Percentiles rank a stretch among this genome's conserved stretches.
Conservation (phyloP, 169 alveolate species). For the Plasmodium gallinaceum region DNA sequence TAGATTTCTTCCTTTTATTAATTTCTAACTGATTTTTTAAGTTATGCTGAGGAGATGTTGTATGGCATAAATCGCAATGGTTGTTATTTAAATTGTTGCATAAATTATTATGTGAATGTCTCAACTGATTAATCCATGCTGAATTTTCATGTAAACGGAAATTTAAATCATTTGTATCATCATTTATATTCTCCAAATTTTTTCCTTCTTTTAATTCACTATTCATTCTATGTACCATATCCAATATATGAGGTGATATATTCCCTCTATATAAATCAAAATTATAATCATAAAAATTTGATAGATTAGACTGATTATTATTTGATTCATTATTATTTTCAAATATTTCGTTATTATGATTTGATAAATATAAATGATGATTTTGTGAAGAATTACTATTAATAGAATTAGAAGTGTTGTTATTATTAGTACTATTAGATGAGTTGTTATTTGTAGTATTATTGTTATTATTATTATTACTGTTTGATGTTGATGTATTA, state of each 20-base stretch:
- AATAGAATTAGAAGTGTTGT: not conserved
- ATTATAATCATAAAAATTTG: constrained; percentile 61
- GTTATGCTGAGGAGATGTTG: constrained; percentile 26
- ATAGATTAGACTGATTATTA: constrained; percentile 14
- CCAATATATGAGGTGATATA: constrained; percentile 50
- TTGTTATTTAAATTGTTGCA: constrained; percentile 35
- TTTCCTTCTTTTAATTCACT: constrained; percentile 47
- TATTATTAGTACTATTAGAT: not conserved
- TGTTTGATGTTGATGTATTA: not conserved
- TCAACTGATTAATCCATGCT: constrained; percentile 67
- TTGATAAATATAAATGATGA: constrained; percentile 21
- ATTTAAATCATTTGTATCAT: constrained; percentile 32
- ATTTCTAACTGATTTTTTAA: constrained; percentile 29
- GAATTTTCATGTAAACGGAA: constrained; percentile 35
- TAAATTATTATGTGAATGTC: constrained; percentile 38
- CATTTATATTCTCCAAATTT: constrained; percentile 29
- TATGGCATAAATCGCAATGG: constrained; percentile 50
- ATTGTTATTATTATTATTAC: constrained; percentile 1
- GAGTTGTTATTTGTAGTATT: not conserved
- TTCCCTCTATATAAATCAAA: constrained; percentile 66
- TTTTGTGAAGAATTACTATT: constrained; percentile 13
- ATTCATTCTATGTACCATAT: constrained; percentile 53
- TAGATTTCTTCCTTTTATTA: constrained; percentile 26
- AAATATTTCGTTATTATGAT: constrained; percentile 13
- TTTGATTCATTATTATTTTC: constrained; percentile 1